A percentile compares a stretch with the other conserved stretches of the same genome.
Evolutionary conservation across 2,329 filamentous ascomycete species (phyloP).

Genomic region (Pseudopyrenochaeta lycopersici): DNA sequence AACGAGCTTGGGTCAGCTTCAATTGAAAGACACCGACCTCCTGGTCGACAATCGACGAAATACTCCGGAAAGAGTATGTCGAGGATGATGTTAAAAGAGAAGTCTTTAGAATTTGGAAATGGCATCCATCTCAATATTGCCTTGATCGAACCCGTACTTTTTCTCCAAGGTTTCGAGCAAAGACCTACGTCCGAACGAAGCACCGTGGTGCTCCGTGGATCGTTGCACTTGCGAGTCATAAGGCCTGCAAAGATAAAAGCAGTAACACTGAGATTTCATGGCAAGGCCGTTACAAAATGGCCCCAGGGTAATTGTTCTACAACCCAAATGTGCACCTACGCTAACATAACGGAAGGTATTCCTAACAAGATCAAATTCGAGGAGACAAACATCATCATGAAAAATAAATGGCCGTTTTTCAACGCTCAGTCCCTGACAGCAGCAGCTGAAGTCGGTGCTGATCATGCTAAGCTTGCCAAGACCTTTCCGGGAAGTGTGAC

Average conservation of each 20-base stretch:
- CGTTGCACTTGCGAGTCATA: not conserved
- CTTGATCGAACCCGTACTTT: slow-evolving; percentile 78
- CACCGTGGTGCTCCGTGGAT: slow-evolving; percentile 43
- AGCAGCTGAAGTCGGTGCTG: not conserved
- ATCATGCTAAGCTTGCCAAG: not conserved
- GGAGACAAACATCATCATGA: not conserved
- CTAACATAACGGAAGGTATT: not conserved
- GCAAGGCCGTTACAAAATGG: not conserved
- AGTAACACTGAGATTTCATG: not conserved
- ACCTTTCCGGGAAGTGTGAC: not conserved
- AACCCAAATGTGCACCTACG: not conserved
- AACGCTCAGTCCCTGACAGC: not conserved
- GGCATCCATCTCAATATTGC: slow-evolving; percentile 76
- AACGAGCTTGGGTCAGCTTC: not conserved
- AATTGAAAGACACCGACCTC: slow-evolving; percentile 46
- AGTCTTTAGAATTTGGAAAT: slow-evolving; percentile 77
- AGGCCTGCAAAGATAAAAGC: not conserved
- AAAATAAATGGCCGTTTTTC: not conserved
- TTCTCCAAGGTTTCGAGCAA: slow-evolving; percentile 79
- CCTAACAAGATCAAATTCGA: not conserved
- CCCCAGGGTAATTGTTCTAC: not conserved
- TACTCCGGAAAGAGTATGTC: slow-evolving; percentile 29
- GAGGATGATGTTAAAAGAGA: slow-evolving; percentile 55
- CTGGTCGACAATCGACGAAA: slow-evolving; percentile 31
- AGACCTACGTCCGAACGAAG: slow-evolving; percentile 69